Evolutionary conservation across 1,139 yeast genomes (phyloP).

Genomic region (Yamadazyma dushanensis): DNA sequence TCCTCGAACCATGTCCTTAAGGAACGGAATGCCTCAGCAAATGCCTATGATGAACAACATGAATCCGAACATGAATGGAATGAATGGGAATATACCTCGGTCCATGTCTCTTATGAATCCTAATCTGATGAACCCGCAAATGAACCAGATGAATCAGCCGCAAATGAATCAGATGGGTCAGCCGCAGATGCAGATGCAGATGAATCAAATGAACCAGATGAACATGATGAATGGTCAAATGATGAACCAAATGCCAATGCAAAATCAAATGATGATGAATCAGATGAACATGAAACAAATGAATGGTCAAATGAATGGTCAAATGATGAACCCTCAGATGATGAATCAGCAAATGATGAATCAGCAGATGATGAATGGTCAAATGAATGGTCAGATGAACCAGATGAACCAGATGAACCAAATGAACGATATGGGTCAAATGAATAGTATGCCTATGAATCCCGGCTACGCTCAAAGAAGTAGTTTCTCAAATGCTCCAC

Average conservation of each 20-base stretch:
- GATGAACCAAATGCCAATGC: slow-evolving; percentile 6
- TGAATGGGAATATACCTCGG: slow-evolving; percentile 19
- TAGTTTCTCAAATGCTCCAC: slow-evolving; percentile 5
- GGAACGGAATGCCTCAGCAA: slow-evolving; percentile 18
- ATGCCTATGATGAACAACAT: slow-evolving; percentile 2
- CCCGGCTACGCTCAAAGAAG: slow-evolving; percentile 1
- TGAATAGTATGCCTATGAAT: slow-evolving; percentile 6
- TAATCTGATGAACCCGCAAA: slow-evolving; percentile 3
- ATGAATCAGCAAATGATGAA: slow-evolving; percentile 9
- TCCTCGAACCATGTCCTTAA: slow-evolving; percentile 63
- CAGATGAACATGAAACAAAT: slow-evolving; percentile 8
- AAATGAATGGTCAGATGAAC: slow-evolving; percentile 7
- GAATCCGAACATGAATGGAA: slow-evolving; percentile 1
- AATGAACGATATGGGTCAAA: slow-evolving; percentile 7
- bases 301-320: slow-evolving; percentile 9
- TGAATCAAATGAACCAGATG: slow-evolving; percentile 10
- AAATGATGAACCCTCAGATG: slow-evolving; percentile 8
- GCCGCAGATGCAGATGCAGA: slow-evolving; percentile 8
- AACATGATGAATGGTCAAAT: slow-evolving; percentile 6
- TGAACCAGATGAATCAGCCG: slow-evolving; percentile 6
- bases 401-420: slow-evolving; percentile 4
- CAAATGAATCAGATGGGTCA: slow-evolving; percentile 8
- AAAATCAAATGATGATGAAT: slow-evolving; percentile 9
- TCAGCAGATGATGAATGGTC: slow-evolving; percentile 8
- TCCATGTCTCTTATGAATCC: slow-evolving; percentile 26